Conservation (phyloP, 2,329 filamentous ascomycete species). For the Xylaria sp. region DNA sequence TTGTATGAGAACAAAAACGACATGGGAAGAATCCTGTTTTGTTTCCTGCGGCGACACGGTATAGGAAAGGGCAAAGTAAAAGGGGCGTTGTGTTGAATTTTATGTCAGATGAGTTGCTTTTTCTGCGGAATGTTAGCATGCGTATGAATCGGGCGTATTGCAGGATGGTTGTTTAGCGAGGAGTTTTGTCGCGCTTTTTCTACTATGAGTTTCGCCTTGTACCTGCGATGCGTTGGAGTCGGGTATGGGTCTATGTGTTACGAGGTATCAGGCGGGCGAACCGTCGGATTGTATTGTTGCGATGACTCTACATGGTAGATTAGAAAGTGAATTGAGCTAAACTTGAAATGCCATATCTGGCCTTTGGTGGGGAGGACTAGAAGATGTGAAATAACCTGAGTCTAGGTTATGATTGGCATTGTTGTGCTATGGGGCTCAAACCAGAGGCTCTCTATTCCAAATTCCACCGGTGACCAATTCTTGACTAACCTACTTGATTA, state of each 20-base stretch:
- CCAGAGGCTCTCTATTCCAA: no score
- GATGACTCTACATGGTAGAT: not conserved
- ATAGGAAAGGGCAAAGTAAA: not conserved
- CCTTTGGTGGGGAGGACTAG: not conserved
- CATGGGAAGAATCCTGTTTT: not conserved
- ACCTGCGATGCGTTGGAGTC: not conserved
- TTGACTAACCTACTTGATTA: no score
- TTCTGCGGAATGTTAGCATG: not conserved
- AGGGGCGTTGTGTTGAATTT: slow-evolving; percentile 3
- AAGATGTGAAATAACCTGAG: not conserved
- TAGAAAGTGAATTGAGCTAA: not conserved
- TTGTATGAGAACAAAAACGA: not conserved
- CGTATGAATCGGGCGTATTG: not conserved
- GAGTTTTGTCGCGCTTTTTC: not conserved
- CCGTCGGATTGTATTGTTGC: not conserved
- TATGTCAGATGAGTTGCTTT: not conserved
- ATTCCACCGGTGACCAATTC: no score
- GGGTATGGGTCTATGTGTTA: not conserved
- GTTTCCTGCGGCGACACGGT: no score
- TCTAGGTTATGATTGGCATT: no score
- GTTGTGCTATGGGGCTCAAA: no score
- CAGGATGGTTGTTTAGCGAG: not conserved
- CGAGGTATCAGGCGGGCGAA: not conserved
- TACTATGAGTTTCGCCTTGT: not conserved
- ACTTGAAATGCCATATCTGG: not conserved